Evolutionary conservation across 495 filamentous ascomycete genomes (phyloP).

Genomic region (Platismatia glauca): DNA sequence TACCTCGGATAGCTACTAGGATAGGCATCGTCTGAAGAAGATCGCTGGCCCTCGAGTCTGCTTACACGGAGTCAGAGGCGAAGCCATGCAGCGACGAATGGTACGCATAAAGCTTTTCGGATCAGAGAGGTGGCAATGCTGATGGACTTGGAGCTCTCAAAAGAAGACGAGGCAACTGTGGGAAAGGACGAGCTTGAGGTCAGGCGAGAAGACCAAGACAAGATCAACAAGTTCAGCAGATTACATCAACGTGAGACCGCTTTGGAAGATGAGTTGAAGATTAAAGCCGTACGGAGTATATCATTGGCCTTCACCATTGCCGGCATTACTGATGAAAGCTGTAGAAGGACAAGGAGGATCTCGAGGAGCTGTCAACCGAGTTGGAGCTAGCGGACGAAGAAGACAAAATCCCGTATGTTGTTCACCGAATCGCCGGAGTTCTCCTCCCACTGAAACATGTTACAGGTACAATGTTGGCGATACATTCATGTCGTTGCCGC

Average conservation of each 20-base stretch:
- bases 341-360: slow-evolving; percentile 96
- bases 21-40: too few relatives aligned
- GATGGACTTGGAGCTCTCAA: slow-evolving; percentile 57
- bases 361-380: slow-evolving; percentile 84
- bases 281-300: slow-evolving; percentile 55
- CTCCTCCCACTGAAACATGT: slow-evolving; percentile 10
- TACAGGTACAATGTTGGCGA: slow-evolving; percentile 92
- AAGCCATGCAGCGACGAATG: slow-evolving; percentile 24
- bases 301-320: neutral
- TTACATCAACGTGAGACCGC: slow-evolving; percentile 75
- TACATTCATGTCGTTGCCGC: slow-evolving; percentile 78
- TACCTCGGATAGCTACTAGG: too few relatives aligned
- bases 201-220: slow-evolving; percentile 92
- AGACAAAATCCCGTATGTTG: slow-evolving; percentile 71
- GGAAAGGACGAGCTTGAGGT: slow-evolving; percentile 78
- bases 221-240: slow-evolving; percentile 95
- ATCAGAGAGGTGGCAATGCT: neutral
- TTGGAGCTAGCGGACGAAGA: slow-evolving; percentile 95
- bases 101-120: slow-evolving; percentile 6
- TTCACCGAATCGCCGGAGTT: neutral
- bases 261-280: slow-evolving; percentile 73
- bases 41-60: neutral
- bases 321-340: slow-evolving; percentile 20
- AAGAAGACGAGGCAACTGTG: slow-evolving; percentile 72
- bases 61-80: too few relatives aligned